These are phyloP conservation scores for Kwoniella dendrophila DNA, from an alignment of 768 basidiomycete species.

Conservation along the genomic window DNA sequence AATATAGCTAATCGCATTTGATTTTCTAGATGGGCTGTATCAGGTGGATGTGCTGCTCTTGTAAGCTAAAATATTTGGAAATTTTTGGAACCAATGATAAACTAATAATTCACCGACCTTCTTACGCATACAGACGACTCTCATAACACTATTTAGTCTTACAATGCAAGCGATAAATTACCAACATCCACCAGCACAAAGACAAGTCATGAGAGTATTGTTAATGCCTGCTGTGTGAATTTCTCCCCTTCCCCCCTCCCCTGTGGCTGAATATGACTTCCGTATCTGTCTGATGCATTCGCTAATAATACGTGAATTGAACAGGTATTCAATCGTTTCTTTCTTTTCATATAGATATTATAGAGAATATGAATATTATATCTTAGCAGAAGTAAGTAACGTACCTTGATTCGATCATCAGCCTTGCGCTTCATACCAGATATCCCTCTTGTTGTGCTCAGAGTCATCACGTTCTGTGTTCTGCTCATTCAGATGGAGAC, in stretches of 20 bases:
- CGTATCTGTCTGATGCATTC: background rate
- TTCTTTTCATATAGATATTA: constrained; percentile 48
- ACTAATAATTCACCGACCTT: too few relatives aligned
- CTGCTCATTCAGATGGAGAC: background rate
- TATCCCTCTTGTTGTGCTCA: too few relatives aligned
- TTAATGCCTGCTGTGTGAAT: constrained; percentile 37
- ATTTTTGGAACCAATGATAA: too few relatives aligned
- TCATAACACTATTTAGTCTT: constrained; percentile 43
- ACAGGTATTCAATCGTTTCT: constrained; percentile 37
- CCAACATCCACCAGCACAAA: constrained; percentile 39
- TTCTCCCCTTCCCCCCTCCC: background rate
- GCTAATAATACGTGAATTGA: too few relatives aligned
- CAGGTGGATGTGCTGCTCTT: constrained; percentile 43
- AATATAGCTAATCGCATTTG: background rate
- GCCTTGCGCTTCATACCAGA: background rate
- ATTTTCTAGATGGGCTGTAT: constrained; percentile 37
- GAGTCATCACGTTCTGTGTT: background rate
- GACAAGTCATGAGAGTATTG: constrained; percentile 43
- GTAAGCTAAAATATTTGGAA: constrained; percentile 23
- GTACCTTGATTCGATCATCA: background rate
- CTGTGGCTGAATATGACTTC: background rate
- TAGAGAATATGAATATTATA: constrained; percentile 43
- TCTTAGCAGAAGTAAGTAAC: constrained; percentile 34
- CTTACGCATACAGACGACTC: constrained; percentile 31
- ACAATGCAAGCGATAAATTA: constrained; percentile 47